These are phyloP conservation scores for Linnemannia schmuckeri DNA, from an alignment of 192 early-diverging fungal species.

Conservation along the genomic window DNA sequence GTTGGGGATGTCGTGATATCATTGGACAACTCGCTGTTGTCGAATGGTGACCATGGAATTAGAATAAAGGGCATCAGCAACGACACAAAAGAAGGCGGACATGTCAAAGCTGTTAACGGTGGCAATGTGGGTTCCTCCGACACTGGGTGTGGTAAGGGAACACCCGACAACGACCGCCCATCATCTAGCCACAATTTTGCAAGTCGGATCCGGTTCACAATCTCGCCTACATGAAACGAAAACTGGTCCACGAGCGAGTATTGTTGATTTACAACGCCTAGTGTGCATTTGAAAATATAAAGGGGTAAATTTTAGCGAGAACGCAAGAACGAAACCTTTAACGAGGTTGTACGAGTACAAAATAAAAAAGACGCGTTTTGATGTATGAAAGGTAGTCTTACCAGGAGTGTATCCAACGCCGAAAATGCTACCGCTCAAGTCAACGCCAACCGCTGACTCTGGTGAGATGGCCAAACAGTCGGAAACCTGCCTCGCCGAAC, in stretches of 20 bases:
- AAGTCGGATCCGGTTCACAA: conserved; percentile 32
- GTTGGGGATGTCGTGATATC: not conserved
- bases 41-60: conserved; percentile 19
- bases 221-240: conserved; percentile 44
- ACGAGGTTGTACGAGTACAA: no score
- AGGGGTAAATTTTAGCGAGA: not conserved
- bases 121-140: no score
- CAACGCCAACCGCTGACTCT: conserved; percentile 37
- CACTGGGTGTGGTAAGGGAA: conserved; percentile 12
- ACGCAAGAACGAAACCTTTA: no score
- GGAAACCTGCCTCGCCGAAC: conserved; percentile 23
- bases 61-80: conserved; percentile 20
- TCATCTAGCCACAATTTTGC: conserved; percentile 34
- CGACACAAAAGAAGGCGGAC: not conserved
- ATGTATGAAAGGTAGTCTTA: not conserved
- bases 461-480: conserved; percentile 45
- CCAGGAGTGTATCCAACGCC: conserved; percentile 42
- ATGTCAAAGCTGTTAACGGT: not conserved
- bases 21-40: not conserved
- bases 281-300: not conserved
- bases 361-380: not conserved
- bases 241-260: conserved; percentile 39
- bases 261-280: not conserved
- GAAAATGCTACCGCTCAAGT: conserved; percentile 40
- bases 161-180: conserved; percentile 28